phyloP scores from a whole-genome alignment of 768 basidiomycete genomes.

The Trametes cinnabarina region DNA sequence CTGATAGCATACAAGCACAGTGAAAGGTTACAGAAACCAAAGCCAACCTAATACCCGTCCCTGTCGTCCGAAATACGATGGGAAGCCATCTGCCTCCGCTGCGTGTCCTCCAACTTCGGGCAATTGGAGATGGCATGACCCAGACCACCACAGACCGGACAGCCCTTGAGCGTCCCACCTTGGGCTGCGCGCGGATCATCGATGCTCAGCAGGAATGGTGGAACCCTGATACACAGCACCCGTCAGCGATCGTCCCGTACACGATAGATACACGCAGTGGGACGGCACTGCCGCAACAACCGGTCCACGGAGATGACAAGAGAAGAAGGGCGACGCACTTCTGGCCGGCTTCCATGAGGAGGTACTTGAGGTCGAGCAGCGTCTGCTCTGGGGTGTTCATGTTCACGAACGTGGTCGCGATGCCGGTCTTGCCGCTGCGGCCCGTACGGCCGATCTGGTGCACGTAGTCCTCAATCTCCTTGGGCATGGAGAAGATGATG shows the following conservation, averaged over 20 bases:
- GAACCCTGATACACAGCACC: slow-evolving; percentile 58
- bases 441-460: slow-evolving; percentile 99
- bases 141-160: slow-evolving; percentile 94
- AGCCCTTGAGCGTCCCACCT: slow-evolving; percentile 79
- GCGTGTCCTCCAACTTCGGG: slow-evolving; percentile 93
- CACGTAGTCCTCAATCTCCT: slow-evolving; percentile 99
- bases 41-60: slow-evolving; percentile 40
- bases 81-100: slow-evolving; percentile 86
- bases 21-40: background rate
- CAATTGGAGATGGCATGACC: slow-evolving; percentile 94
- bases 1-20: background rate
- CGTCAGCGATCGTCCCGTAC: background rate
- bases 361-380: slow-evolving; percentile 91
- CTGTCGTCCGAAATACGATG: slow-evolving; percentile 70
- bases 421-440: slow-evolving; percentile 96
- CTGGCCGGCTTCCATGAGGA: slow-evolving; percentile 96
- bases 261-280: too few species aligned
- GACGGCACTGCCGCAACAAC: background rate
- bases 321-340: slow-evolving; percentile 54
- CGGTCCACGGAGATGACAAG: background rate
- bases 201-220: slow-evolving; percentile 85
- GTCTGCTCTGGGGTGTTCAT: slow-evolving; percentile 98
- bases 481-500: slow-evolving; percentile 99
- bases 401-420: slow-evolving; percentile 98
- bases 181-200: slow-evolving; percentile 87